phyloP scores from a whole-genome alignment of 2,329 filamentous ascomycete species.

The Aureobasidium sp. region DNA sequence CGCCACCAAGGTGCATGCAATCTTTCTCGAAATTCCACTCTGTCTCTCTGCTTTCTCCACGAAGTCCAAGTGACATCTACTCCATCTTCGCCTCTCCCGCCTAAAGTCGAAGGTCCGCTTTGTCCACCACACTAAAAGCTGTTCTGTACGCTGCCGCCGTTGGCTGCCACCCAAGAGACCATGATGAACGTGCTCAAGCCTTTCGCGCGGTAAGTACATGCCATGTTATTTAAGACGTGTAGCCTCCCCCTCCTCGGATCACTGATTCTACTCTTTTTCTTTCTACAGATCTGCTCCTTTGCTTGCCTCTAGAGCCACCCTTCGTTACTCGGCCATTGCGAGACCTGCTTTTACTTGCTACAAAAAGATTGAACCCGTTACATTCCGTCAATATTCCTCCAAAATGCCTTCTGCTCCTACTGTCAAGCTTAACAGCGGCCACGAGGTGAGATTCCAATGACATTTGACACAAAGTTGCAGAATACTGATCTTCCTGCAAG shows the following conservation, averaged over 20 bases:
- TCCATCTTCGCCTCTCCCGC: slow-evolving; percentile 9
- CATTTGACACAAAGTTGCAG: no score
- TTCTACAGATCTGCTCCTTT: slow-evolving; percentile 15
- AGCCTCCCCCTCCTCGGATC: slow-evolving; percentile 1
- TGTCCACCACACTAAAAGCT: slow-evolving; percentile 7
- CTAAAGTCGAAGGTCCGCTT: slow-evolving; percentile 13
- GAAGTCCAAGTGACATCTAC: background rate
- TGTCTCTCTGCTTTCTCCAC: background rate
- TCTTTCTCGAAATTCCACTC: background rate
- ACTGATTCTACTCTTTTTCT: slow-evolving; percentile 14
- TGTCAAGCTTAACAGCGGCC: slow-evolving; percentile 33
- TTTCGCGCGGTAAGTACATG: slow-evolving; percentile 10
- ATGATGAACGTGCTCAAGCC: slow-evolving; percentile 17
- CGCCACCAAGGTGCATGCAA: slow-evolving; percentile 9
- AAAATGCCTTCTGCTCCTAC: slow-evolving; percentile 25
- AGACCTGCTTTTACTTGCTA: slow-evolving; percentile 8
- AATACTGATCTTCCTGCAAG: slow-evolving; percentile 25
- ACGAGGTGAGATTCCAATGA: slow-evolving; percentile 23
- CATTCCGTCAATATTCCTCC: slow-evolving; percentile 18
- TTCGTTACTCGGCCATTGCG: slow-evolving; percentile 1
- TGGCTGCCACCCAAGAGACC: slow-evolving; percentile 4
- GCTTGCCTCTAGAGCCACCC: slow-evolving; percentile 5
- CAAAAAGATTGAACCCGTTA: background rate
- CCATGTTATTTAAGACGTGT: background rate
- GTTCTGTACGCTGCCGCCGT: slow-evolving; percentile 10